Percentiles rank a stretch among this genome's conserved stretches.
Conservation (phyloP, 768 basidiomycete genomes). For the Pleurotus citrinopileatus region DNA sequence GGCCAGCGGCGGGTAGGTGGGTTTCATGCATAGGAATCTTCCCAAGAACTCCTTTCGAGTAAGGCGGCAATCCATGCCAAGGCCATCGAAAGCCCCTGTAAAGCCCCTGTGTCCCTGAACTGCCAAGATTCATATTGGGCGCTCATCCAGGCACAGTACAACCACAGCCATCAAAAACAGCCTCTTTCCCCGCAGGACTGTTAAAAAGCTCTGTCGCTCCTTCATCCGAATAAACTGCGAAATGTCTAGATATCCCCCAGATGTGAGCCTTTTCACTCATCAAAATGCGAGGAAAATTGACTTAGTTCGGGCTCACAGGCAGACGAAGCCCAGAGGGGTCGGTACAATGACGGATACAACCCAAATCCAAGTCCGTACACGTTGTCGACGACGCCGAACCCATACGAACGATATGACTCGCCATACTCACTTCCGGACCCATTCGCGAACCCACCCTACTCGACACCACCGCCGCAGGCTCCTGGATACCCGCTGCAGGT, state of each 20-base stretch:
- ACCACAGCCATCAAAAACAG: no score
- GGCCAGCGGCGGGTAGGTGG: no score
- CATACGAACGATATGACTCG: conserved; percentile 39
- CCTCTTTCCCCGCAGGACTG: no score
- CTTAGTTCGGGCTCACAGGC: conserved; percentile 32
- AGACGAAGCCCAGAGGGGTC: conserved; percentile 60
- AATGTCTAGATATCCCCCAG: conserved; percentile 10
- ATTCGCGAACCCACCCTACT: conserved; percentile 21
- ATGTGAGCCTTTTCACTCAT: background rate
- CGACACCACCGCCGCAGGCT: conserved; percentile 20
- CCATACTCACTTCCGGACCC: conserved; percentile 17
- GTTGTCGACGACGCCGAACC: conserved; percentile 28
- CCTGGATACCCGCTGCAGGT: conserved; percentile 14
- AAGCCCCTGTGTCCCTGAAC: no score
- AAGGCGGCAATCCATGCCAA: no score
- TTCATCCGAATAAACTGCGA: no score
- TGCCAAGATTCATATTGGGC: no score
- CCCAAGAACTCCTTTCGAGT: no score
- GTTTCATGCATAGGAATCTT: no score
- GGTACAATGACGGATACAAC: conserved; percentile 67
- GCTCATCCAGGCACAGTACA: no score
- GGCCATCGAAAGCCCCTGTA: no score
- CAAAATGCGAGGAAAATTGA: background rate
- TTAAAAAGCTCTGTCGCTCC: no score
- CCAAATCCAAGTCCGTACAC: conserved; percentile 50